Conservation (phyloP, 176 grass and related monocot genomes). For the Calamus simplicifolius region DNA sequence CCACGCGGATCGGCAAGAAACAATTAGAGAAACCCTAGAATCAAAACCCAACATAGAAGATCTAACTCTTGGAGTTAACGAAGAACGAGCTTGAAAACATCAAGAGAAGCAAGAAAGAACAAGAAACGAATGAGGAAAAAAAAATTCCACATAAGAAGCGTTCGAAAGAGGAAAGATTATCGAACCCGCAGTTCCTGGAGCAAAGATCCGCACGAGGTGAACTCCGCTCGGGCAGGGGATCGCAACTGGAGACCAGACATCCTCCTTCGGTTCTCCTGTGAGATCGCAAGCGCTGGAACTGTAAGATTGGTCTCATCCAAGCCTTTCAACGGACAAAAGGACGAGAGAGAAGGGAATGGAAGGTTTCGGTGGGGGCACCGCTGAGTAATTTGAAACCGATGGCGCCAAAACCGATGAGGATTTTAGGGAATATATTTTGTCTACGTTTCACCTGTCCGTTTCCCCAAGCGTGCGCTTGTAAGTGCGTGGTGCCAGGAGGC, state of each 20-base stretch:
- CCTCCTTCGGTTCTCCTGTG: too few relatives aligned
- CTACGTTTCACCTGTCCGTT: background rate
- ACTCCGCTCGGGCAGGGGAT: conserved; percentile 25
- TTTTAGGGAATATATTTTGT: conserved; percentile 12
- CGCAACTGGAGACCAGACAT: conserved; percentile 25
- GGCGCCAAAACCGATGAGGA: conserved; percentile 38
- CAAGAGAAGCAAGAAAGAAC: background rate
- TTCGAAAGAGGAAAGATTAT: background rate
- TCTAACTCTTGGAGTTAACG: too few relatives aligned
- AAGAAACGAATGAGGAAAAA: background rate
- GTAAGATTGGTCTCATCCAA: background rate
- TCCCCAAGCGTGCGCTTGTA: background rate
- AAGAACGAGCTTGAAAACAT: background rate
- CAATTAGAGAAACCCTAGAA: too few relatives aligned
- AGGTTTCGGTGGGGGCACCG: too few relatives aligned
- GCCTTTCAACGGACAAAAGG: background rate
- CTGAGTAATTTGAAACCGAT: conserved; percentile 19
- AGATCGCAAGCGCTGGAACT: conserved; percentile 6
- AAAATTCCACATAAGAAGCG: background rate
- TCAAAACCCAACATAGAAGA: too few relatives aligned
- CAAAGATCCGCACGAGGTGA: conserved; percentile 54
- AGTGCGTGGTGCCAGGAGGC: too few relatives aligned
- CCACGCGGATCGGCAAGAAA: too few relatives aligned
- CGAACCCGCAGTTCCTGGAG: conserved; percentile 81
- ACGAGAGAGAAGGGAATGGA: too few relatives aligned